Base-by-base conservation (phyloP, 495 filamentous ascomycete species). In the Xylaria longipes region DNA sequence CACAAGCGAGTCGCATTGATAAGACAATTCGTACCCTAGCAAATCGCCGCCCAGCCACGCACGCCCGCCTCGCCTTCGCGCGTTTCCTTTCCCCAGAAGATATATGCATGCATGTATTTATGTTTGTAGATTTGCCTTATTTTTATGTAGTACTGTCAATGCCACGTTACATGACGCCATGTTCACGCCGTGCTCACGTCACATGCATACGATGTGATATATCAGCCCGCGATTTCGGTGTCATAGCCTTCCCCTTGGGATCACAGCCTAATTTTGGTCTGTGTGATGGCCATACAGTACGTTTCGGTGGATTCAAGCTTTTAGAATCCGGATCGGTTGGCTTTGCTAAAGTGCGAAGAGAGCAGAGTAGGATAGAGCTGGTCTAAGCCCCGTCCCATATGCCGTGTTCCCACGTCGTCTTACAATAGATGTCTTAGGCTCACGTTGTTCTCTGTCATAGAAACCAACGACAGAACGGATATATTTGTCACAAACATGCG, bases 181-280 rank as follows among this genome's bases (percentile, higher is more conserved):
- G 48, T 22, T 20, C 22, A 52, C 11, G 46, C 43, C 1, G 65
- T 56, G 48, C 35, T 20, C 22, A 52, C 11, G 46, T 56, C 22
- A 43, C 60, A 41, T 63, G 60, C 60, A 63, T 63, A 29, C 60
- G n/a, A 60, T 22, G 39, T 37, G 22, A 43, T 63, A 41, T 43
- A 33, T 1, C 6, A 1, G 60, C 14, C 37, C n/a, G 14, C 37
- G 29, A 43, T 41, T 14, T 63, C 22, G 3, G 22, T 6, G 17
- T 9, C 22, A 41, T 63, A 14, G n/a, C 2, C 37, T 35, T 8
- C 37, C 12, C 22, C 60, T 39, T 11, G 33, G 35, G 3, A 41
- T 41, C 5, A 5, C n/a, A 37, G 58, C 37, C 22, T 6, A 12
- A 25, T n/a, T 5, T 43, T 1, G 22, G 22, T 27, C 37, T 12